Evolutionary conservation across 2,329 filamentous ascomycete genomes (phyloP), one percentile per base, ranked within the genome.

Genomic region (Cryphonectria naterciae): DNA sequence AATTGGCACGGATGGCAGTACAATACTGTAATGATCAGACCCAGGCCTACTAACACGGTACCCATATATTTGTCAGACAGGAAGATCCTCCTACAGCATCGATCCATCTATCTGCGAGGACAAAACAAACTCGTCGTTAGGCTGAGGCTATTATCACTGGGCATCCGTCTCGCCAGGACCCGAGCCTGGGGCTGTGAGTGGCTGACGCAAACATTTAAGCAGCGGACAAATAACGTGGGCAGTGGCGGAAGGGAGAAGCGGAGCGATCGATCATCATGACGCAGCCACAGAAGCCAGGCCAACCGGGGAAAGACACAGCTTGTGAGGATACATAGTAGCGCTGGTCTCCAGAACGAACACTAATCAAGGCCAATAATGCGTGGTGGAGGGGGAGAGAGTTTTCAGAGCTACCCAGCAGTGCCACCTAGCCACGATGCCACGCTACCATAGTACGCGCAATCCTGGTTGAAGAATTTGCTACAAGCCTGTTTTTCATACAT

Each of bases 211-310:
- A 22, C 46, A 10, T 39, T 52, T 10, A n/a, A 5, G 46, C 22
- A 52, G 46, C 46, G 6, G 10, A 52, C 22, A 10, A 52, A 13
- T 39, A 39, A 39, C 11, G 37, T 10, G 37, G 37, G 10, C 37
- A 10, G 10, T 39, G 37, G 37, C 37, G 37, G 8, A 11, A 39
- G 37, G 8, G 37, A 39, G 37, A 39, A 32, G 32, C 2, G 32
- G 37, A 11, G 22, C 32, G 35, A 61, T 61, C 32, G 58, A 61
- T 39, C 58, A 39, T n/a, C 35, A 61, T 61, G 58, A 61, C 58
- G 58, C 58, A 37, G 28, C 32, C 56, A 61, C 46, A 49, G 46
- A 22, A 49, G 1, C 43, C 15, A 19, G 43, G 43, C 43, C 15
- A 6, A 19, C 43, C 5, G 22, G 43, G 22, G 2, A n/a, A n/a